These are phyloP conservation scores for Azolla pinnata DNA, from an alignment of 75 land plant genomes.

Conservation along the genomic window DNA sequence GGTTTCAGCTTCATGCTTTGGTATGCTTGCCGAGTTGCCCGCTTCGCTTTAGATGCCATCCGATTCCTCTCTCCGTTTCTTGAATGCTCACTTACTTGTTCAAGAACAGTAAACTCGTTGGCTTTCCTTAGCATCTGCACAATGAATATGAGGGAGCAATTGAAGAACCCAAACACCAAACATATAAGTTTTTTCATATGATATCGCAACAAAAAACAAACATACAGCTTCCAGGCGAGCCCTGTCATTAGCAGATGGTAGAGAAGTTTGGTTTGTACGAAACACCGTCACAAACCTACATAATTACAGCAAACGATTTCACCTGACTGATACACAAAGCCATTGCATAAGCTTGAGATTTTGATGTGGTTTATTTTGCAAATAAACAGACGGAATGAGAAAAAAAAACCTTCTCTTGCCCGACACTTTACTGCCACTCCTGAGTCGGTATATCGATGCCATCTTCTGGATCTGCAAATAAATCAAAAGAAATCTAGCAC, in stretches of 20 bases:
- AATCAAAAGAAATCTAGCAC: too few species aligned
- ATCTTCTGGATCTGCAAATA: conserved; percentile 51
- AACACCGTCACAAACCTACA: conserved; percentile 73
- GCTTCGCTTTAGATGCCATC: conserved; percentile 24
- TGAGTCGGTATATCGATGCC: conserved; percentile 66
- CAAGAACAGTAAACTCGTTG: neutral
- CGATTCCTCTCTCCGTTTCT: conserved; percentile 21
- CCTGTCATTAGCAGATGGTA: conserved; percentile 65
- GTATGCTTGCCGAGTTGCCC: conserved; percentile 26
- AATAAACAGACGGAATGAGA: too few species aligned
- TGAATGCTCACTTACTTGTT: neutral
- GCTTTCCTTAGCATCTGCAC: conserved; percentile 18
- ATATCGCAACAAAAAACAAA: neutral
- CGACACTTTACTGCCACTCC: conserved; percentile 68
- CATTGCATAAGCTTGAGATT: too few species aligned
- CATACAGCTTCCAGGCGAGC: conserved; percentile 55
- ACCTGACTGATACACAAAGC: too few species aligned
- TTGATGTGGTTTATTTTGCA: too few species aligned
- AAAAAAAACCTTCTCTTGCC: conserved; percentile 87
- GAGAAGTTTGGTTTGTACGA: conserved; percentile 56
- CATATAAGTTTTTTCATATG: too few species aligned
- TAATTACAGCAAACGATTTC: conserved; percentile 9
- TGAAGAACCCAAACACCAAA: too few species aligned
- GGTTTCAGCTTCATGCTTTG: conserved; percentile 11
- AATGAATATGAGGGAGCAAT: neutral